These are phyloP conservation scores for Aspergillus terreus DNA, from an alignment of 2,329 filamentous ascomycete species.

Conservation along the genomic window DNA sequence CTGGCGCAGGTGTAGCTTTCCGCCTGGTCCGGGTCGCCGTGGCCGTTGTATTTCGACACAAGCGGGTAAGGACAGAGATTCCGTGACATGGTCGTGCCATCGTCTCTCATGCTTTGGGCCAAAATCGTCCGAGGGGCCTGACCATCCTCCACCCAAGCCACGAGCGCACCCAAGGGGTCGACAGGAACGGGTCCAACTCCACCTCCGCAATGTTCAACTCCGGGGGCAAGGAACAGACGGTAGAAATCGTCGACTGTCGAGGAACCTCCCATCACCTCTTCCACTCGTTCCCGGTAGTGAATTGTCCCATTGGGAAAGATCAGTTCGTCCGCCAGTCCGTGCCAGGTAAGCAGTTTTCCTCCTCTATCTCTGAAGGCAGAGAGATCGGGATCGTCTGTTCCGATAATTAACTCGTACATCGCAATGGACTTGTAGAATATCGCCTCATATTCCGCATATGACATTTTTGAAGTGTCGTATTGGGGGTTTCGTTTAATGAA, in stretches of 20 bases:
- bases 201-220: slow-evolving; percentile 33
- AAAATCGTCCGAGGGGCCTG: slow-evolving; percentile 13
- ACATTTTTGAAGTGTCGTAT: slow-evolving; percentile 24
- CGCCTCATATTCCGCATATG: slow-evolving; percentile 18
- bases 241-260: slow-evolving; percentile 28
- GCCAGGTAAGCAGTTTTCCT: slow-evolving; percentile 42
- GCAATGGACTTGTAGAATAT: slow-evolving; percentile 22
- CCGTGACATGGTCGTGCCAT: neutral
- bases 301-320: slow-evolving; percentile 31
- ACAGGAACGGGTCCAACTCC: slow-evolving; percentile 21
- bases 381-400: slow-evolving; percentile 36
- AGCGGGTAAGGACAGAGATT: slow-evolving; percentile 11
- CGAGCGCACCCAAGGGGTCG: slow-evolving; percentile 9
- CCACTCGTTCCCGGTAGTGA: slow-evolving; percentile 20
- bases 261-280: too few species aligned
- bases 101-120: neutral
- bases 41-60: slow-evolving; percentile 7
- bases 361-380: slow-evolving; percentile 28
- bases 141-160: slow-evolving; percentile 19
- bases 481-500: slow-evolving; percentile 33
- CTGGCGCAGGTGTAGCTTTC: neutral
- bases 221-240: slow-evolving; percentile 38
- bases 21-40: slow-evolving; percentile 2
- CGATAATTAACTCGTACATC: slow-evolving; percentile 34
- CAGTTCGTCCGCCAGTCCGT: slow-evolving; percentile 36